Base-by-base conservation (phyloP, 306 rosid species). In the Castanopsis chinensis region DNA sequence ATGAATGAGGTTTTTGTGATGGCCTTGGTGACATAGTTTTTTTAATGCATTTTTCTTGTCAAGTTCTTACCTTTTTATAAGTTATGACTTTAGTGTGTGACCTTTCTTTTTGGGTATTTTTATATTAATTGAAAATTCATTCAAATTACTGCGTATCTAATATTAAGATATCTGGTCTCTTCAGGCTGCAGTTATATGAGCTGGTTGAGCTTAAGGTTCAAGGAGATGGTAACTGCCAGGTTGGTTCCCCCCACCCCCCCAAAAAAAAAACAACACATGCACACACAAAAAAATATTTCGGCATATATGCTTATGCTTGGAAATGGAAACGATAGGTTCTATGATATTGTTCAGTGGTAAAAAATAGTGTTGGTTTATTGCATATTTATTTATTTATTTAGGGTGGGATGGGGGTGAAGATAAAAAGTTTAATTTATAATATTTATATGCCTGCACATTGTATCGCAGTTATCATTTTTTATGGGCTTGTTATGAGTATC, bases 171-270 rank as follows among this genome's bases (percentile, higher is more conserved):
- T 65, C 30, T 73, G 80, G 25, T 56, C 76, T 81, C 80, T 76
- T 75, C 82, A 95, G 99, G 86, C 74, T 92, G 91, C 85, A 83
- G 88, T 85, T 95, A 84, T 95, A 95, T 86, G 96, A 92, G 19
- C 81, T 95, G 91, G 84, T 95, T 81, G 99, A 95, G 81, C 81
- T 80, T 33, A 95, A 88, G 90, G 89, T 95, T 79, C 83, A 81
- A 74, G 99, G 99, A 84, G 99, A 95, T 84, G 99, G 99, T 79
- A 95, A 93, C 83, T 95, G 99, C 80, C 99, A 92, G 99, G 99
- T 95, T 71, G 68, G 89, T 74, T 65, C 49, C 82, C 32, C 5
- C 65, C 4, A 14, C 14, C 53, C 53, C 13, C n/a, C n/a, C n/a
- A n/a, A n/a, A n/a, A n/a, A n/a, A n/a, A n/a, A n/a, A n/a, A 45